Evolutionary conservation across 495 filamentous ascomycete genomes (phyloP).

Genomic region (Mycothermus thermophilus): DNA sequence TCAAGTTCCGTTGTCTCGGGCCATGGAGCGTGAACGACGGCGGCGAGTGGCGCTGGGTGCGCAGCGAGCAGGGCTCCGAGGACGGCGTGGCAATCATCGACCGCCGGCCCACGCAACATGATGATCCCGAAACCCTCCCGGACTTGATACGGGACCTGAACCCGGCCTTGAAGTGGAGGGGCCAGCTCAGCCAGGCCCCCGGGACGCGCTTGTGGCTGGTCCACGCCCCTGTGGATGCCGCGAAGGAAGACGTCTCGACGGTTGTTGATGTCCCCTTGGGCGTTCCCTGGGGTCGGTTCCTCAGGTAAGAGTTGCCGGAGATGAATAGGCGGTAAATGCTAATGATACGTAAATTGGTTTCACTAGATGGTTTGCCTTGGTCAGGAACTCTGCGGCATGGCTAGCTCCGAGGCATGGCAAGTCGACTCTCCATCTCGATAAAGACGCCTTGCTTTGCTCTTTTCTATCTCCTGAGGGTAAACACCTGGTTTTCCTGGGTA

Average conservation of each 20-base stretch:
- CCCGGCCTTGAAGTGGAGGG: slow-evolving; percentile 40
- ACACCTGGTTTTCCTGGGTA: slow-evolving; percentile 67
- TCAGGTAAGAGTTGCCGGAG: slow-evolving; percentile 32
- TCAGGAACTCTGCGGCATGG: slow-evolving; percentile 74
- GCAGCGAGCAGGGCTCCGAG: slow-evolving; percentile 41
- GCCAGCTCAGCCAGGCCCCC: slow-evolving; percentile 51
- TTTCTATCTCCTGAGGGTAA: slow-evolving; percentile 63
- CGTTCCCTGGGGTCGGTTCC: slow-evolving; percentile 37
- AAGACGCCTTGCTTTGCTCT: slow-evolving; percentile 68
- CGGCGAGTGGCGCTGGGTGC: slow-evolving; percentile 62
- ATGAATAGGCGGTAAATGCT: too few relatives aligned
- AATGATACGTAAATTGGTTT: too few relatives aligned
- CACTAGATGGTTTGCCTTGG: slow-evolving; percentile 58
- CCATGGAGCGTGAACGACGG: too few relatives aligned
- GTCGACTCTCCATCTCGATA: slow-evolving; percentile 46
- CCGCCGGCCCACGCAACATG: slow-evolving; percentile 8
- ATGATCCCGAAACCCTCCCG: slow-evolving; percentile 30
- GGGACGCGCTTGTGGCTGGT: slow-evolving; percentile 60
- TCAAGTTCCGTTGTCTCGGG: too few relatives aligned
- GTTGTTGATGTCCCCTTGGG: slow-evolving; percentile 47
- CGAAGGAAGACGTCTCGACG: slow-evolving; percentile 42
- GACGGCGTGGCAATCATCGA: slow-evolving; percentile 53
- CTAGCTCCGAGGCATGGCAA: slow-evolving; percentile 76
- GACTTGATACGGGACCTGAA: slow-evolving; percentile 50
- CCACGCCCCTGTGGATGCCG: slow-evolving; percentile 38